Conservation (phyloP, 345 rosid genomes). For the Leavenworthia alabamica region DNA sequence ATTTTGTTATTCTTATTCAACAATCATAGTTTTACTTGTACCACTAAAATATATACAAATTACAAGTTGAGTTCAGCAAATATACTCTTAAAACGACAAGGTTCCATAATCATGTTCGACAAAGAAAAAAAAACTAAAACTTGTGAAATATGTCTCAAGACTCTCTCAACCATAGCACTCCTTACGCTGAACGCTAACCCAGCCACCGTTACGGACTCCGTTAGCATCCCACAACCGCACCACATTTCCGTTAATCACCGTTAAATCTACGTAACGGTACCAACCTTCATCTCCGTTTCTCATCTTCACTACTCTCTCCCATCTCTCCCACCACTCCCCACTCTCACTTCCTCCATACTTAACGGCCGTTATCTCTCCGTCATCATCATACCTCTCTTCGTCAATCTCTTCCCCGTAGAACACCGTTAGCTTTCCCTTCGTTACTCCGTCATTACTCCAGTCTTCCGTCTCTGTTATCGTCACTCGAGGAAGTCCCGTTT, state of each 20-base stretch:
- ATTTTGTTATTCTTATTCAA: neutral
- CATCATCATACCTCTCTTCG: constrained; percentile 1
- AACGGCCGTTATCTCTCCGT: constrained; percentile 14
- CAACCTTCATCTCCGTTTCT: constrained; percentile 45
- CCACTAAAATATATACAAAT: constrained; percentile 13
- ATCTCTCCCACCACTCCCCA: constrained; percentile 24
- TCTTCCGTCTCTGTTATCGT: constrained; percentile 1
- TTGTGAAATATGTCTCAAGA: neutral
- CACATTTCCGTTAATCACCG: constrained; percentile 50
- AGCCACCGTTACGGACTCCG: constrained; percentile 9
- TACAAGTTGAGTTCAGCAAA: neutral
- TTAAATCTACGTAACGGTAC: constrained; percentile 54
- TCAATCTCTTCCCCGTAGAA: constrained; percentile 16
- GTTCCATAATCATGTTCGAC: neutral
- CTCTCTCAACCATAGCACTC: neutral
- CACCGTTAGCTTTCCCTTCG: constrained; percentile 27
- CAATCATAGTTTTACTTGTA: neutral
- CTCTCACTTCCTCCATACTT: constrained; percentile 2
- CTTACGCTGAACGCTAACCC: constrained; percentile 1
- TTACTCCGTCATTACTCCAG: constrained; percentile 14
- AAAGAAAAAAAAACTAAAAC: neutral
- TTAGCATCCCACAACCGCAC: constrained; percentile 68
- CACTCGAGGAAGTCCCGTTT: neutral
- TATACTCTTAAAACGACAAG: neutral
- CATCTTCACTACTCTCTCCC: constrained; percentile 36